Conservation (phyloP, 2,329 filamentous ascomycete genomes). For the Penicillium palitans region DNA sequence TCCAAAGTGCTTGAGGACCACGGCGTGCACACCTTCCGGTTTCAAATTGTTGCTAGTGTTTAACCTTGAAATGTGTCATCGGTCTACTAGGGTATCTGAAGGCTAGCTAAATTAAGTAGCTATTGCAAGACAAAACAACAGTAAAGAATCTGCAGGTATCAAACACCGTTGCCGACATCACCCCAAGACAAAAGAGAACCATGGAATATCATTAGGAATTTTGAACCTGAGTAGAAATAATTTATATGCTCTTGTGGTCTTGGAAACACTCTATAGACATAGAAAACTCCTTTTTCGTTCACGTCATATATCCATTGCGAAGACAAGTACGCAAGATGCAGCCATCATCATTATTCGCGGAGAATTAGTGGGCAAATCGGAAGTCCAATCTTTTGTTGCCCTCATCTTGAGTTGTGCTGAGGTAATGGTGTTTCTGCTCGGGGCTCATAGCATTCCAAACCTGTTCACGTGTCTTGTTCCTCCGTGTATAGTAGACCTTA, state of each 20-base stretch:
- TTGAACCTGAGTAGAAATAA: neutral
- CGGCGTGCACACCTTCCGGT: too few relatives aligned
- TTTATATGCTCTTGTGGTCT: neutral
- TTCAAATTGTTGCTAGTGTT: too few relatives aligned
- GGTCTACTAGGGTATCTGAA: too few relatives aligned
- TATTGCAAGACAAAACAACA: too few relatives aligned
- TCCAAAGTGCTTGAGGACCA: too few relatives aligned
- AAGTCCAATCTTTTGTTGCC: slow-evolving; percentile 56
- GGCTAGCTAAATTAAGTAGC: too few relatives aligned
- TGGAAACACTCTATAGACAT: neutral
- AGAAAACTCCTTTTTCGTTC: neutral
- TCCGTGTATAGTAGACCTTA: slow-evolving; percentile 43
- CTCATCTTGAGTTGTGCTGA: slow-evolving; percentile 30
- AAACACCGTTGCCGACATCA: too few relatives aligned
- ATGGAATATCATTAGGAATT: neutral
- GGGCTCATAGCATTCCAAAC: slow-evolving; percentile 50
- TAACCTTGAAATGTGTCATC: too few relatives aligned
- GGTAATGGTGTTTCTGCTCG: slow-evolving; percentile 49
- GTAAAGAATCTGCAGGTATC: too few relatives aligned
- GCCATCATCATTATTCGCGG: neutral
- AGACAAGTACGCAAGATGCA: neutral
- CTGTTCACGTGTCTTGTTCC: slow-evolving; percentile 52
- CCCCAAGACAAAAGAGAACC: neutral
- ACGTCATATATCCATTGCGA: neutral
- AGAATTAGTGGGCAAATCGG: slow-evolving; percentile 48